Evolutionary conservation across 306 rosid species (phyloP).

Genomic region (Quillaja saponaria): DNA sequence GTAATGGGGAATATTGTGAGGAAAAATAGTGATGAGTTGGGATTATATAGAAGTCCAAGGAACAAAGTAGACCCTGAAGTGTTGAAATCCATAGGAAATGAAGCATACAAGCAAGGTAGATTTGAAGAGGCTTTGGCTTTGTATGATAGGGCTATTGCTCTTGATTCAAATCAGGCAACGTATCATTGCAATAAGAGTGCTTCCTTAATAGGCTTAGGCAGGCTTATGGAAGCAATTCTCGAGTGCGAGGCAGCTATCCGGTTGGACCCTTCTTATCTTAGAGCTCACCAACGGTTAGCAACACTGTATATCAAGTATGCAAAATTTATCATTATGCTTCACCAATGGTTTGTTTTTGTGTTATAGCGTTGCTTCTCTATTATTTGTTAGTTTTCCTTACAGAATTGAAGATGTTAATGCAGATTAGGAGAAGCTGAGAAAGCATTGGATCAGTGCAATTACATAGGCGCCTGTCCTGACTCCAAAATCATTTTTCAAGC

Average conservation of each 20-base stretch:
- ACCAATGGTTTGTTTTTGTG: neutral
- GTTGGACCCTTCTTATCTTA: conserved; percentile 69
- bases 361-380: neutral
- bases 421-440: conserved; percentile 86
- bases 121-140: conserved; percentile 69
- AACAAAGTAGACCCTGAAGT: conserved; percentile 65
- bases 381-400: conserved; percentile 18
- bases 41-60: conserved; percentile 39
- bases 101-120: conserved; percentile 67
- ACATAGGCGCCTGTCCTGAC: conserved; percentile 44
- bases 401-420: conserved; percentile 28
- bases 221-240: conserved; percentile 55
- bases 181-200: conserved; percentile 85
- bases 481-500: conserved; percentile 44
- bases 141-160: conserved; percentile 69
- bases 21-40: conserved; percentile 50
- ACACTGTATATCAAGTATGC: conserved; percentile 77
- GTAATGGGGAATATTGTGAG: conserved; percentile 82
- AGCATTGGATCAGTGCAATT: conserved; percentile 57
- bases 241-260: conserved; percentile 77
- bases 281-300: conserved; percentile 89
- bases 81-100: conserved; percentile 83
- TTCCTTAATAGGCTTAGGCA: conserved; percentile 67
- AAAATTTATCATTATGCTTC: neutral
- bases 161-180: conserved; percentile 69